Percentiles rank a stretch among this genome's conserved stretches.
These are phyloP conservation scores for Sabuloglossum arenarium DNA, from an alignment of 495 filamentous ascomycete genomes.

Conservation along the genomic window DNA sequence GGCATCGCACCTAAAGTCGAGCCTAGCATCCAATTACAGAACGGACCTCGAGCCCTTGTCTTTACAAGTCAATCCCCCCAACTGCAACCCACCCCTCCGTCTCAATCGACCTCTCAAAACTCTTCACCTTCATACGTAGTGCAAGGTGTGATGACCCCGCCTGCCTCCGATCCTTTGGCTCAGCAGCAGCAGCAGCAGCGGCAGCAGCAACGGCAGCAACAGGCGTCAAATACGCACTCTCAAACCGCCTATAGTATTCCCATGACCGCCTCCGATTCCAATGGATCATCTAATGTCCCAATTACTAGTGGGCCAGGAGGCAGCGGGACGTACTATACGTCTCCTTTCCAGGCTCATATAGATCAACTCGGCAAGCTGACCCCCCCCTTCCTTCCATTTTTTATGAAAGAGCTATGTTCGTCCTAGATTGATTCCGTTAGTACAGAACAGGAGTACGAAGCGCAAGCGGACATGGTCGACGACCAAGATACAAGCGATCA, in stretches of 20 bases:
- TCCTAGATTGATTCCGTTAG: constrained; percentile 61
- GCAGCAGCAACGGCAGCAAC: constrained; percentile 10
- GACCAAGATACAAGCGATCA: constrained; percentile 34
- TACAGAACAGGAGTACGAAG: constrained; percentile 98
- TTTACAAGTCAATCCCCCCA: constrained; percentile 26
- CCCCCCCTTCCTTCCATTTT: constrained; percentile 26
- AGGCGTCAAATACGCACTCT: background rate
- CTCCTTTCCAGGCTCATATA: constrained; percentile 82
- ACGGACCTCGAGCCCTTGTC: constrained; percentile 13
- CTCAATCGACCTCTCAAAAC: constrained; percentile 59
- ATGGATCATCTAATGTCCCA: background rate
- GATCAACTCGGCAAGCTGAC: constrained; percentile 91
- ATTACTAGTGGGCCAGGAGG: constrained; percentile 14
- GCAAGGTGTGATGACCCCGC: constrained; percentile 49
- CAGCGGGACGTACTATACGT: constrained; percentile 40
- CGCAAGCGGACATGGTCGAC: constrained; percentile 84
- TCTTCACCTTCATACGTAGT: constrained; percentile 47
- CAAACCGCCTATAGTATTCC: background rate
- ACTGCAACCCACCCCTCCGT: constrained; percentile 62
- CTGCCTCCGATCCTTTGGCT: constrained; percentile 21
- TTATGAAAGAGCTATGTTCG: constrained; percentile 49
- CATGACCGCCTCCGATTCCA: background rate
- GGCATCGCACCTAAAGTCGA: constrained; percentile 35
- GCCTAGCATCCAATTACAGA: constrained; percentile 20
- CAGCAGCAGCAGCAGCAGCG: constrained; percentile 13